Percentiles rank a stretch among this genome's conserved stretches.
Conservation (phyloP, 2,329 filamentous ascomycete genomes). For the Thielaviopsis euricoi region DNA sequence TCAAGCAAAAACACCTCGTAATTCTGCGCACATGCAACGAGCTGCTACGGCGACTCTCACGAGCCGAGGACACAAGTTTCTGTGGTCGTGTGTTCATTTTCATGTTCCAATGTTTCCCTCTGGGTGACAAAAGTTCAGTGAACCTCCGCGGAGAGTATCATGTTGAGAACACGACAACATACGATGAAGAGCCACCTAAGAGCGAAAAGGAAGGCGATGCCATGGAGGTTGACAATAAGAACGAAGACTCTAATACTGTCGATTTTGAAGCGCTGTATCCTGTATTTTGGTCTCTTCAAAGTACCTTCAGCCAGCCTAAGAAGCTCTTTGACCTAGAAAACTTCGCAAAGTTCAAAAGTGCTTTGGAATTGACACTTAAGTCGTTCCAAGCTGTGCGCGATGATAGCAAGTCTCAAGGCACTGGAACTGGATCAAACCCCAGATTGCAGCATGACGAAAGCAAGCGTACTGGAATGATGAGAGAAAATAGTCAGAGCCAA, state of each 20-base stretch:
- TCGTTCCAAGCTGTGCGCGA: slow-evolving; percentile 36
- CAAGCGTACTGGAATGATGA: background rate
- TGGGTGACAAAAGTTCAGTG: slow-evolving; percentile 93
- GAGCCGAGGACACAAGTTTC: slow-evolving; percentile 92
- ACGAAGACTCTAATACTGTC: slow-evolving; percentile 17
- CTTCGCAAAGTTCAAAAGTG: slow-evolving; percentile 67
- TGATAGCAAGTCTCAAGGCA: slow-evolving; percentile 23
- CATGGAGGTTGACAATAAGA: slow-evolving; percentile 48
- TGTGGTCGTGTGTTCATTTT: slow-evolving; percentile 97
- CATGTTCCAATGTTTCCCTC: slow-evolving; percentile 90
- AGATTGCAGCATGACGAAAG: background rate
- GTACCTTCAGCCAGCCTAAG: slow-evolving; percentile 81
- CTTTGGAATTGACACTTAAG: slow-evolving; percentile 49
- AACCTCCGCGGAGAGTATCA: slow-evolving; percentile 95
- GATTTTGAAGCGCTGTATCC: slow-evolving; percentile 67
- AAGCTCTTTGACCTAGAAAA: slow-evolving; percentile 56
- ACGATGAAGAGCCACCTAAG: slow-evolving; percentile 39
- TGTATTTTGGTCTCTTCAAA: slow-evolving; percentile 84
- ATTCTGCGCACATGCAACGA: slow-evolving; percentile 94
- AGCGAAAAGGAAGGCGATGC: slow-evolving; percentile 23
- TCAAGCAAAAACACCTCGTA: slow-evolving; percentile 69
- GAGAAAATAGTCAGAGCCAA: background rate
- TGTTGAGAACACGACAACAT: slow-evolving; percentile 81
- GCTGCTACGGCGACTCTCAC: slow-evolving; percentile 77
- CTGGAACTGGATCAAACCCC: background rate